Evolutionary conservation across 164 flowering plant genomes (phyloP), one percentile per base, ranked within the genome.

Genomic region (Piper longum): DNA sequence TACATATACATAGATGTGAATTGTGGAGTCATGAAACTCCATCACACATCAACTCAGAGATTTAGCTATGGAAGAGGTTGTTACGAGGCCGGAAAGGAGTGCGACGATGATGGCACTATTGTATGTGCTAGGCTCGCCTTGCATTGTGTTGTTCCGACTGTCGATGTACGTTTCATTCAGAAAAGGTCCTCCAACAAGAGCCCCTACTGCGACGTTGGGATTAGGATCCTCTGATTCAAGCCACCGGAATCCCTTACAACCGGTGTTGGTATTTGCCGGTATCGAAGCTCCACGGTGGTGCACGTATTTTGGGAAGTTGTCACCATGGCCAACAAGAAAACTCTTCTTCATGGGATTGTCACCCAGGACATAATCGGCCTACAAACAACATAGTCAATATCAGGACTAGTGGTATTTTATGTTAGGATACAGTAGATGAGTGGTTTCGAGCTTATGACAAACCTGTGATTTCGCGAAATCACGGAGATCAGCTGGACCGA

Each of bases 231-330:
- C 54, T 3, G 91, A 79, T 2, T 72, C 63, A 8, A 88, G 86
- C 85, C 84, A 93, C 70, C 75, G 66, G 69, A 78, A 87, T 51
- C 99, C 99, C 1, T 57, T 68, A 76, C 99, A 93, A 45, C 81
- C 79, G 4, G 89, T 65, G 1, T 62, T 76, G 40, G 77, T 87
- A 74, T 82, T 78, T 7, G 70, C 80, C 16, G 97, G 99, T 42
- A 93, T 90, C 16, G 99, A 93, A 69, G 99, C 96, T 63, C 99
- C 97, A 68, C 99, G 80, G 52, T 93, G 97, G 76, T 93, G 96
- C 63, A 90, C 95, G 60, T 57, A 80, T 60, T 78, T 64, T 58
- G 97, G 96, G 72, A 79, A 93, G 4, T 87, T 80, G 41, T 78
- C 80, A 5, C 97, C 93, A 55, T 85, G 88, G 0, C 97, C 99